Conservation (phyloP, 305 asterid genomes). For the Fraxinus sp. region DNA sequence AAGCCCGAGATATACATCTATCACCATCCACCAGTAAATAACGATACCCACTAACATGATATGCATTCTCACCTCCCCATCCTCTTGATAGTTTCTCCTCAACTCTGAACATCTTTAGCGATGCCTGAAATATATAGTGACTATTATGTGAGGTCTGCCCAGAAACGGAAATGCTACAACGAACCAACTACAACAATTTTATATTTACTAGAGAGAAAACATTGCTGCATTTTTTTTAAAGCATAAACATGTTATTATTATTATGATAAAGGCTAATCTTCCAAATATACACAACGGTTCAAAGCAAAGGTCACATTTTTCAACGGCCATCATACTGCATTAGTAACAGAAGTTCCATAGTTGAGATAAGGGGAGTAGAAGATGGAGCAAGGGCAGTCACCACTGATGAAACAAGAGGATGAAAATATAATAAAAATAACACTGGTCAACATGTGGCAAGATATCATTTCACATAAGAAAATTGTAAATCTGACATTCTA, state of each 20-base stretch:
- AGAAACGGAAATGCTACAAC: neutral
- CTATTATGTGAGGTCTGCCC: neutral
- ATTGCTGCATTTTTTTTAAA: neutral
- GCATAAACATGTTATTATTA: conserved; percentile 1
- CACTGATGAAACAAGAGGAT: neutral
- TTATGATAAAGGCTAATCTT: neutral
- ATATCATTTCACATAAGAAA: neutral
- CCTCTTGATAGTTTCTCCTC: conserved; percentile 97
- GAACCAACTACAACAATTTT: neutral
- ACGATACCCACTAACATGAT: conserved; percentile 93
- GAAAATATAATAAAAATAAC: neutral
- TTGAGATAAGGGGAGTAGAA: neutral
- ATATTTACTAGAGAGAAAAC: neutral
- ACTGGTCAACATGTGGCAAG: neutral
- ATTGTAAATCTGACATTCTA: neutral
- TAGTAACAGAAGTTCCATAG: neutral
- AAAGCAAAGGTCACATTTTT: neutral
- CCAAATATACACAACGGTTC: neutral
- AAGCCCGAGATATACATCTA: conserved; percentile 71
- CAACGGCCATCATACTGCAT: neutral
- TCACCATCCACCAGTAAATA: conserved; percentile 89
- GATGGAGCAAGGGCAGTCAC: neutral
- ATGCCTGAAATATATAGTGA: conserved; percentile 52
- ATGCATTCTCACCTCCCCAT: conserved; percentile 99
- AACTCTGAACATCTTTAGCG: conserved; percentile 63